phyloP scores from a whole-genome alignment of 306 rosid genomes.

The Medicago arabica region DNA sequence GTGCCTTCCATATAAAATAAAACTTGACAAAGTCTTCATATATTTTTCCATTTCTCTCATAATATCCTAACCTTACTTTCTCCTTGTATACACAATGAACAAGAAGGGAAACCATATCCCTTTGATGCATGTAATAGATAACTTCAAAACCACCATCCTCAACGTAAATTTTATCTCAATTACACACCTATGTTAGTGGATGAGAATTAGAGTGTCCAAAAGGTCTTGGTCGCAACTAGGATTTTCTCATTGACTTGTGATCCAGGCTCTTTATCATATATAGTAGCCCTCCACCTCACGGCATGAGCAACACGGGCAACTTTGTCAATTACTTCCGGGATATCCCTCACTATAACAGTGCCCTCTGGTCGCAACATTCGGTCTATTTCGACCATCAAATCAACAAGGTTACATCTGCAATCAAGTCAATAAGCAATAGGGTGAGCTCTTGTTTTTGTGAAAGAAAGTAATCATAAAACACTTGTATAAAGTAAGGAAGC shows the following conservation, averaged over 20 bases:
- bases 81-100: slow-evolving; percentile 51
- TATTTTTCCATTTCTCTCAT: slow-evolving; percentile 33
- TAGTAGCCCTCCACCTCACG: slow-evolving; percentile 68
- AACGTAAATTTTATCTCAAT: slow-evolving; percentile 51
- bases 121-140: slow-evolving; percentile 52
- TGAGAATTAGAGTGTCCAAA: slow-evolving; percentile 67
- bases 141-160: slow-evolving; percentile 34
- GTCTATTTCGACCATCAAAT: slow-evolving; percentile 93
- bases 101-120: slow-evolving; percentile 48
- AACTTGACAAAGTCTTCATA: slow-evolving; percentile 46
- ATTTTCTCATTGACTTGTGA: slow-evolving; percentile 79
- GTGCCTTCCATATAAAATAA: slow-evolving; percentile 41
- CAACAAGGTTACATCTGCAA: slow-evolving; percentile 87
- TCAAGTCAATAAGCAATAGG: slow-evolving; percentile 23
- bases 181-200: slow-evolving; percentile 53
- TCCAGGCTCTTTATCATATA: slow-evolving; percentile 76
- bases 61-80: slow-evolving; percentile 51
- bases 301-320: slow-evolving; percentile 77
- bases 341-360: slow-evolving; percentile 78
- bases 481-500: not conserved
- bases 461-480: slow-evolving; percentile 6
- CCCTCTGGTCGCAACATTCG: slow-evolving; percentile 94
- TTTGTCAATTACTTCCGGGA: slow-evolving; percentile 76
- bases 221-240: slow-evolving; percentile 76
- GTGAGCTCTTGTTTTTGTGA: slow-evolving; percentile 1